A percentile compares a stretch with the other conserved stretches of the same genome.
Evolutionary conservation across 2,329 filamentous ascomycete genomes (phyloP).

Genomic region (Aspergillus luchuensis): DNA sequence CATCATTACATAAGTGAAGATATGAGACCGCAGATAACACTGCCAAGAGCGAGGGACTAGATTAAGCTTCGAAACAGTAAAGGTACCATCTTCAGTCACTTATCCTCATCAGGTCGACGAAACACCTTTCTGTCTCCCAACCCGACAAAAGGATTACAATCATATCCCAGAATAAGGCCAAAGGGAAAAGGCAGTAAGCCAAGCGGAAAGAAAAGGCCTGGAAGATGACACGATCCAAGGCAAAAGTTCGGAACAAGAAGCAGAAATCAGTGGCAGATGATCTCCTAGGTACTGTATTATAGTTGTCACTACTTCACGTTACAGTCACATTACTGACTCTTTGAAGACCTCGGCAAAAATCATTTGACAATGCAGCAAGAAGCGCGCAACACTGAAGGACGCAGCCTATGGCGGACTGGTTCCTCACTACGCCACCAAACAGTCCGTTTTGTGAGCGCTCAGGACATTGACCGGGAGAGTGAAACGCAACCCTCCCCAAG

Average conservation of each 20-base stretch:
- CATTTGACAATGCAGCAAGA: constrained; percentile 57
- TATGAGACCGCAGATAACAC: not conserved
- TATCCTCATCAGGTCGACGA: not conserved
- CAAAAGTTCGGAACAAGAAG: constrained; percentile 17
- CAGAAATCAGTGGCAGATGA: constrained; percentile 6
- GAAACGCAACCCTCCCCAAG: constrained; percentile 22
- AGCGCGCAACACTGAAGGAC: constrained; percentile 58
- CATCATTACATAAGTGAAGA: not conserved
- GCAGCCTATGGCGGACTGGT: constrained; percentile 51
- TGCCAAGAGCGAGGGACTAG: not conserved
- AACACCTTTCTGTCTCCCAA: no score
- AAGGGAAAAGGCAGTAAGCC: not conserved
- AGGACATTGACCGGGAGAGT: constrained; percentile 42
- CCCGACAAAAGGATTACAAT: no score
- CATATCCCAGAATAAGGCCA: no score
- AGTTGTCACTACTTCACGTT: not conserved
- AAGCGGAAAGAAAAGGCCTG: not conserved
- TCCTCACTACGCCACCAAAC: constrained; percentile 57
- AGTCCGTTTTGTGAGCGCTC: constrained; percentile 64
- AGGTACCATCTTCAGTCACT: no score
- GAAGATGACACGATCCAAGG: constrained; percentile 24
- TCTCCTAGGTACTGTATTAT: constrained; percentile 3
- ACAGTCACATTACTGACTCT: constrained; percentile 14
- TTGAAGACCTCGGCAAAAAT: constrained; percentile 22
- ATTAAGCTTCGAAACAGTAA: not conserved